Percentiles rank a stretch among this genome's conserved stretches.
These are phyloP conservation scores for Hyphopichia pseudoburtonii DNA, from an alignment of 1,139 yeast species.

Conservation along the genomic window DNA sequence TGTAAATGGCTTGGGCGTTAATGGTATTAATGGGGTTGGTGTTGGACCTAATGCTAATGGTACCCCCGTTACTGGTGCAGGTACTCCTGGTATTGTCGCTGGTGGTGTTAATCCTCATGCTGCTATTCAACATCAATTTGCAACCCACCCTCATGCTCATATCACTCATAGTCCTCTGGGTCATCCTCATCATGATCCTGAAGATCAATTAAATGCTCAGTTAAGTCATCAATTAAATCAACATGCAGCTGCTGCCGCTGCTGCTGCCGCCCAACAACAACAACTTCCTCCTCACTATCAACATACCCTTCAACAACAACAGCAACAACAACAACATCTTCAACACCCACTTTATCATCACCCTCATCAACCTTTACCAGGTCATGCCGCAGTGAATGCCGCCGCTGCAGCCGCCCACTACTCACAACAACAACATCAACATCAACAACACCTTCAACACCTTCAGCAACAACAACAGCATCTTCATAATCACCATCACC, in stretches of 20 bases:
- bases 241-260: constrained; percentile 6
- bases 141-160: constrained; percentile 15
- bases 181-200: constrained; percentile 13
- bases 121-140: constrained; percentile 17
- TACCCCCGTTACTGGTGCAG: neutral
- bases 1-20: neutral
- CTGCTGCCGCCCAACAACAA: constrained; percentile 10
- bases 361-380: constrained; percentile 1
- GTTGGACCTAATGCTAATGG: too few species aligned
- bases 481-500: neutral
- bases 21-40: neutral
- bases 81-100: constrained; percentile 5
- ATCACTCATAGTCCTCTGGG: constrained; percentile 11
- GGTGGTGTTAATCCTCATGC: constrained; percentile 14
- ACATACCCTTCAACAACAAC: constrained; percentile 10
- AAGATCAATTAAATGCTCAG: constrained; percentile 23
- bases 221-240: constrained; percentile 15
- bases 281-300: neutral
- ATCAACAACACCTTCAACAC: neutral
- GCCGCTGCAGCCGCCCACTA: neutral
- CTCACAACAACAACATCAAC: constrained; percentile 10
- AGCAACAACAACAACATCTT: constrained; percentile 12
- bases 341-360: neutral
- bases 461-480: neutral
- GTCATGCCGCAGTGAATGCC: too few species aligned